Conservation (phyloP, 2,329 filamentous ascomycete species). For the Claviceps sp. region DNA sequence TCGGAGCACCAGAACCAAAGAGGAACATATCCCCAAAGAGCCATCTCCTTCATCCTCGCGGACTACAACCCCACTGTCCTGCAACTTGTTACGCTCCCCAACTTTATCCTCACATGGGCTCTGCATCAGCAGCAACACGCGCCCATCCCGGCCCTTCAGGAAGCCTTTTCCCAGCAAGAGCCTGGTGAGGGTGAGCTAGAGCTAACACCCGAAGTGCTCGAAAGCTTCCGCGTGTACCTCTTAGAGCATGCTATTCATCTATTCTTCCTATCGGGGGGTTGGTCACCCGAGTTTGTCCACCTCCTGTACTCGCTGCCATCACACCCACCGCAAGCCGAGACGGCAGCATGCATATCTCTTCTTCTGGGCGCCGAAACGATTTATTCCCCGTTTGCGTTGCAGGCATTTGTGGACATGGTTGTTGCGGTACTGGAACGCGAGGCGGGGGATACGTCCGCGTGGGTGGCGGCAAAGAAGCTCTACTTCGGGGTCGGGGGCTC, state of each 20-base stretch:
- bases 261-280: conserved; percentile 61
- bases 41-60: conserved; percentile 54
- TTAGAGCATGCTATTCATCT: conserved; percentile 36
- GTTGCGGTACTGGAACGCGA: conserved; percentile 42
- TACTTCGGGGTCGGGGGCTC: conserved; percentile 81
- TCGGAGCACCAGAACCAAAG: conserved; percentile 6
- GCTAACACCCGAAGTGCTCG: conserved; percentile 42
- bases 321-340: neutral
- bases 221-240: conserved; percentile 45
- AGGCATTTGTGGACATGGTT: conserved; percentile 54
- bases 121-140: conserved; percentile 26
- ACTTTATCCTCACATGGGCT: conserved; percentile 60
- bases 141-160: conserved; percentile 21
- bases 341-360: conserved; percentile 23
- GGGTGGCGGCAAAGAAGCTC: conserved; percentile 64
- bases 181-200: conserved; percentile 46
- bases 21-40: conserved; percentile 3
- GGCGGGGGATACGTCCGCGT: conserved; percentile 38
- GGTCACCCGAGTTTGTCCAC: conserved; percentile 51
- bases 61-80: conserved; percentile 74
- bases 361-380: conserved; percentile 71
- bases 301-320: conserved; percentile 32
- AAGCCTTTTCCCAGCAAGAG: conserved; percentile 27
- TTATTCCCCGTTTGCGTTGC: conserved; percentile 60
- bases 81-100: conserved; percentile 66